Evolutionary conservation across 2,329 filamentous ascomycete genomes (phyloP).

Genomic region (Tolypocladium cylindrosporum): DNA sequence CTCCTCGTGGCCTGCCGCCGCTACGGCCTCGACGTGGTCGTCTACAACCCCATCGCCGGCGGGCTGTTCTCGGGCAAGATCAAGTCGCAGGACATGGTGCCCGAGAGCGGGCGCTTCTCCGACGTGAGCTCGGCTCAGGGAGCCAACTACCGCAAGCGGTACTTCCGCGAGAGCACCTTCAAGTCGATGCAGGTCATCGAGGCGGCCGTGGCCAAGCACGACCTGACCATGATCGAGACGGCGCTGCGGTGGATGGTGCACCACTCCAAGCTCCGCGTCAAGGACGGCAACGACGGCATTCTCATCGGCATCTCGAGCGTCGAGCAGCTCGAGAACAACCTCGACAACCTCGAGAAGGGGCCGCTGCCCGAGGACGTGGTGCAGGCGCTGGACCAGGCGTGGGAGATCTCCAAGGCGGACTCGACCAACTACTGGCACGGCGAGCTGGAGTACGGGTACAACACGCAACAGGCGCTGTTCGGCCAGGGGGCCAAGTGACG

Average conservation of each 20-base stretch:
- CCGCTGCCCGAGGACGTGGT: constrained; percentile 71
- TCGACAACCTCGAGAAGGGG: constrained; percentile 52
- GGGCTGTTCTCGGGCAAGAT: constrained; percentile 75
- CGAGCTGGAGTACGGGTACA: constrained; percentile 57
- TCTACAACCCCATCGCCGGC: constrained; percentile 76
- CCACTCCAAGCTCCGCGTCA: constrained; percentile 51
- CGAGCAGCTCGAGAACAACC: constrained; percentile 47
- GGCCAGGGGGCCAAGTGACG: constrained; percentile 29
- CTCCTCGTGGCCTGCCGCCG: constrained; percentile 63
- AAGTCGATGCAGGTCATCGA: constrained; percentile 60
- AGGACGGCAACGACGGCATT: constrained; percentile 46
- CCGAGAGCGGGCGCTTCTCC: constrained; percentile 61
- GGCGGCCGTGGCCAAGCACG: constrained; percentile 55
- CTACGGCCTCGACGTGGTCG: constrained; percentile 68
- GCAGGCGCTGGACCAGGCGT: constrained; percentile 65
- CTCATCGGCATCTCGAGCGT: constrained; percentile 50
- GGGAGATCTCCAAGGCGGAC: constrained; percentile 56
- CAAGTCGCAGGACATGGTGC: constrained; percentile 53
- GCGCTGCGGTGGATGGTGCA: constrained; percentile 66
- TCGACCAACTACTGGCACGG: constrained; percentile 44
- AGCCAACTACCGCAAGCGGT: constrained; percentile 52
- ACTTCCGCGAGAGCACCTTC: constrained; percentile 58
- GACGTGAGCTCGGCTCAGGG: constrained; percentile 42
- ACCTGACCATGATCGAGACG: constrained; percentile 59
- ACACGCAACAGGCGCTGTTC: constrained; percentile 53